A percentile compares a stretch with the other conserved stretches of the same genome.
Evolutionary conservation across 768 basidiomycete species (phyloP).

Genomic region (Lyophyllum atratum): DNA sequence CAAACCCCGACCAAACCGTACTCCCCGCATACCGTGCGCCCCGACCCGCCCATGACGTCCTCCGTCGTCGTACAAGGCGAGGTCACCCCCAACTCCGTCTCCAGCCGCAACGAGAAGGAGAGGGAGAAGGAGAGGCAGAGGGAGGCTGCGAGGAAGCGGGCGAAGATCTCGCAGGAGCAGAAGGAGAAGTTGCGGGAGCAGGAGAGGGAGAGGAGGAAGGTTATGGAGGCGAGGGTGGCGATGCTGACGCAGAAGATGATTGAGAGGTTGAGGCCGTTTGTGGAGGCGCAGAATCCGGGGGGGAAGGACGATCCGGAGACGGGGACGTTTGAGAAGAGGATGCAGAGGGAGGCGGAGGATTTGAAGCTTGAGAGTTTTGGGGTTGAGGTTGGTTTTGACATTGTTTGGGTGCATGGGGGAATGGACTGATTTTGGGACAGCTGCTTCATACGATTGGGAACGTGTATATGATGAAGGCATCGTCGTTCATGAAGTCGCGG

Average conservation of each 20-base stretch:
- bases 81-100: constrained; percentile 15
- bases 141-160: constrained; percentile 43
- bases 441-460: constrained; percentile 88
- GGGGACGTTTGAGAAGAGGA: constrained; percentile 69
- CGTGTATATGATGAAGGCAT: constrained; percentile 92
- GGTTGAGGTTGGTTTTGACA: constrained; percentile 67
- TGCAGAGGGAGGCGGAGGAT: constrained; percentile 88
- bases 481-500: constrained; percentile 87
- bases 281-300: constrained; percentile 86
- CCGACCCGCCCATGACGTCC: constrained; percentile 12
- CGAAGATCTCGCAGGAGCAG: constrained; percentile 79
- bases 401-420: neutral
- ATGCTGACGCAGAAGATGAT: constrained; percentile 76
- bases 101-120: constrained; percentile 38
- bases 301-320: constrained; percentile 85
- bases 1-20: constrained; percentile 14
- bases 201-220: constrained; percentile 78
- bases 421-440: constrained; percentile 33
- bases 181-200: constrained; percentile 80
- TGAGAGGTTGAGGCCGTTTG: constrained; percentile 86
- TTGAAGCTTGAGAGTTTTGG: constrained; percentile 97
- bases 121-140: constrained; percentile 38
- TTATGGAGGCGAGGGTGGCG: constrained; percentile 76
- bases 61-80: constrained; percentile 25
- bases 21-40: constrained; percentile 9